A percentile compares a stretch with the other conserved stretches of the same genome.
Conservation (phyloP, 352 stramenopile genomes). For the Phytophthora podocarpi region DNA sequence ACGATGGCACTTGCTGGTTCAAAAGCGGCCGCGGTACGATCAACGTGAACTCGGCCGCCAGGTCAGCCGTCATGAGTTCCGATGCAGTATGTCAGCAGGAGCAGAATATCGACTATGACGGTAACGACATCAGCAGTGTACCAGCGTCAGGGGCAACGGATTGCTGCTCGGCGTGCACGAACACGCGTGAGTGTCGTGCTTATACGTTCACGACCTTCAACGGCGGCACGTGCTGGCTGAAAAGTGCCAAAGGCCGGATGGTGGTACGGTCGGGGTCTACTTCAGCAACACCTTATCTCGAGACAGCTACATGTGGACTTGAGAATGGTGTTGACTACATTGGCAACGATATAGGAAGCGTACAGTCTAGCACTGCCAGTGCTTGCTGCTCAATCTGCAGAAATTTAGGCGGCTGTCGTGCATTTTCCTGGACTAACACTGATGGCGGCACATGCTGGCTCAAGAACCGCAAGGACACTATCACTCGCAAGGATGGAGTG, state of each 20-base stretch:
- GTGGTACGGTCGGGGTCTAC: constrained; percentile 15
- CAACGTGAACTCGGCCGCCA: constrained; percentile 18
- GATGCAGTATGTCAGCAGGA: constrained; percentile 3
- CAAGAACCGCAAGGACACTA: constrained; percentile 35
- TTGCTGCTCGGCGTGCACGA: constrained; percentile 24
- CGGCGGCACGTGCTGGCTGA: constrained; percentile 38
- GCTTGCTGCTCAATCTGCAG: constrained; percentile 33
- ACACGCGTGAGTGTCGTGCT: constrained; percentile 30
- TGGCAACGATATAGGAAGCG: constrained; percentile 39
- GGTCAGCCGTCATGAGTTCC: constrained; percentile 24
- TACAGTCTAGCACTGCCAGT: background rate
- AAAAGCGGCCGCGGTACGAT: constrained; percentile 30
- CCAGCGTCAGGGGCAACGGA: constrained; percentile 10
- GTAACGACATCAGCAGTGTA: constrained; percentile 21
- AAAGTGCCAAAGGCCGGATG: constrained; percentile 32
- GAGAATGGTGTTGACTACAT: constrained; percentile 32
- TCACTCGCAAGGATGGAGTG: constrained; percentile 4
- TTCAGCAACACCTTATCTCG: constrained; percentile 16
- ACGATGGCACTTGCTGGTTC: constrained; percentile 47
- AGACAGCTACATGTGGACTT: constrained; percentile 24
- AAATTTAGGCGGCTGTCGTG: constrained; percentile 29
- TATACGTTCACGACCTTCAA: constrained; percentile 37
- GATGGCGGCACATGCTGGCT: constrained; percentile 61
- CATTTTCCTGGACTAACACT: constrained; percentile 56
- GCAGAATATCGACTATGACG: constrained; percentile 22